Base-by-base conservation (phyloP, 2,329 filamentous ascomycete species). In the Fusarium caatingaense region DNA sequence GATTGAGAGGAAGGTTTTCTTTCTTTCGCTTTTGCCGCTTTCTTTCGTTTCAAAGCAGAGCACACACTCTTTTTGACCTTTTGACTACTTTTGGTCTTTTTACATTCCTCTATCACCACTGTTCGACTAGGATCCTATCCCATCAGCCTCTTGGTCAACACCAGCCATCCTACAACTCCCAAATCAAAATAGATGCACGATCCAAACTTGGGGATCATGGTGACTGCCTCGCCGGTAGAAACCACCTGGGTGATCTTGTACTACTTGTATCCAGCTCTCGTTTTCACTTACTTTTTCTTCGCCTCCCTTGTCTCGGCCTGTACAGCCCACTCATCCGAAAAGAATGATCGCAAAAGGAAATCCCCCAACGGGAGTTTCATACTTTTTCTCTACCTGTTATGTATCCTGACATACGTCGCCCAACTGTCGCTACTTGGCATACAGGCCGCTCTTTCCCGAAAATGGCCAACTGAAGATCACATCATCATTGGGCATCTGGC, bases 401-500 rank as follows among this genome's bases (percentile, higher is more conserved):
- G 83, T 62, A 76, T 86, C 40, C 64, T 81, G 28, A 83, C 83
- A 27, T 89, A 85, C 68, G 72, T 83, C 30, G 79, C 74, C n/a
- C 85, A 89, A 71, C 78, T 86, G 11, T 69, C 78, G 15, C 70
- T 78, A 20, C 77, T 87, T 56, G 70, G 82, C 18, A 66, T 80
- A 28, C 77, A 79, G 23, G 80, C 81, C 45, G 28, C 80, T 16
- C 41, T 79, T 30, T 74, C 72, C 23, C 76, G 73, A 40, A 73
- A 72, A 58, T 86, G 81, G 83, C 79, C 79, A 42, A 78, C 80
- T 3, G 80, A 84, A 23, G 83, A 86, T 54, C 81, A 87, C 69
- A 78, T 82, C 41, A 81, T 85, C 65, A 84, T 92, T 56, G 87
- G 88, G 56, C 80, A 87, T 40, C 79, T 92, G 27, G 87, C 89